Percentiles rank a stretch among this genome's conserved stretches.
These are phyloP conservation scores for Dryadomyces quercivorus DNA, from an alignment of 2,329 filamentous ascomycete genomes.

Conservation along the genomic window DNA sequence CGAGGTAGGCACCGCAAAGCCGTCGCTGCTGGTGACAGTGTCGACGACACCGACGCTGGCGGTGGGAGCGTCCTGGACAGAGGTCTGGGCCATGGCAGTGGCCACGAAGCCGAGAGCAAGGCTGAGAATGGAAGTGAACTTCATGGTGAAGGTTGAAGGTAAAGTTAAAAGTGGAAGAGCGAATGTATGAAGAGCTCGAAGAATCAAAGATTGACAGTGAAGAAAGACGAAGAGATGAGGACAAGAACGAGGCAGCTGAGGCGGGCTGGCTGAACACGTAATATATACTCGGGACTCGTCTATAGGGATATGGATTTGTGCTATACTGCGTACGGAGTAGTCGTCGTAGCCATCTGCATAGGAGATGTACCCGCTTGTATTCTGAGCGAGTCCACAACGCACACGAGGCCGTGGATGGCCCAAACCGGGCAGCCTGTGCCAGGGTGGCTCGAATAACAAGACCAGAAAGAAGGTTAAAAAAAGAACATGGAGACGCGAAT, in stretches of 20 bases:
- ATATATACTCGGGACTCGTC: background rate
- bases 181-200: background rate
- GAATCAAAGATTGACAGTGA: too few relatives aligned
- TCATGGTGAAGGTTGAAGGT: background rate
- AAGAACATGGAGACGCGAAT: background rate
- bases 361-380: too few relatives aligned
- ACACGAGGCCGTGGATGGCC: too few relatives aligned
- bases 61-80: background rate
- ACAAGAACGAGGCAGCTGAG: background rate
- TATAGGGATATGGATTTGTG: too few relatives aligned
- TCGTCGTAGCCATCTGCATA: too few relatives aligned
- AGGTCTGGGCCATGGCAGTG: background rate
- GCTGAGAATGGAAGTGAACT: background rate
- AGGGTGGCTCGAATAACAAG: too few relatives aligned
- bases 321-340: too few relatives aligned
- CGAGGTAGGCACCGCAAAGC: too few relatives aligned
- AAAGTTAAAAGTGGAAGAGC: background rate
- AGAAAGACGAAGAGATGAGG: background rate
- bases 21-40: too few relatives aligned
- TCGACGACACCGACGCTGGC: background rate
- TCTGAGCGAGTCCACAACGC: too few relatives aligned
- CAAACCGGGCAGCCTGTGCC: too few relatives aligned
- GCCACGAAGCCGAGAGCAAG: slow-evolving; percentile 1
- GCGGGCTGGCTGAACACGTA: background rate
- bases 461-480: background rate